Evolutionary conservation across 176 grass and related monocot species (phyloP), one percentile per base, ranked within the genome.

Genomic region (Cocos nucifera): DNA sequence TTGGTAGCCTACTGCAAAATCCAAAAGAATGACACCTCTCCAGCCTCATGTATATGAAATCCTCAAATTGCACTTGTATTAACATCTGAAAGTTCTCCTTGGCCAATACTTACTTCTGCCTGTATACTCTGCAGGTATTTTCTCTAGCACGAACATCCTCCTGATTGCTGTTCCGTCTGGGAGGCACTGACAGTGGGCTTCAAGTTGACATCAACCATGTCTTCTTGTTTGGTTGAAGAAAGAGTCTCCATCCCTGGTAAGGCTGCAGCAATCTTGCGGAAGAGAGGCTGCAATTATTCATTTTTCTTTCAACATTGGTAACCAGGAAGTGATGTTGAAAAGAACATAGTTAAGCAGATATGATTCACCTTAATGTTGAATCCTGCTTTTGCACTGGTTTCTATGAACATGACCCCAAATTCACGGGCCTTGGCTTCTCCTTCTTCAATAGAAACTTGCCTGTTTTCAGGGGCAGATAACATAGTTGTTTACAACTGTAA

Each of bases 361-460:
- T 14, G 35, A 1, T 6, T 12, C 25, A 96, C 91, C 83, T 96
- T 96, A 59, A 96, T 69, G 49, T 96, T 96, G 61, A 87, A 85
- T 19, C 86, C 86, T 39, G 78, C 78, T 73, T 90, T 96, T 0
- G 91, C 91, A 50, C 91, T 90, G 39, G 91, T 96, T 63, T 96
- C 91, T 22, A 85, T 75, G 61, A 96, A 96, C 76, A 75, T 82
- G 18, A 60, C 80, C n/a, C 75, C 65, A 4, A 73, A 64, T 70
- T 90, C 83, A 21, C 68, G 64, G 2, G 91, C 80, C 44, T 96
- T 96, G 50, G 69, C 61, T 75, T 96, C 86, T 69, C 86, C 91
- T 75, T 96, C 86, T 21, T 77, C 82, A 6, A 62, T 70, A 14
- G 91, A 67, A 35, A 90, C 78, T 73, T 96, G 62, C 70, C 91